Conservation (phyloP, 2,329 filamentous ascomycete species). For the Dactylellina cionopaga region DNA sequence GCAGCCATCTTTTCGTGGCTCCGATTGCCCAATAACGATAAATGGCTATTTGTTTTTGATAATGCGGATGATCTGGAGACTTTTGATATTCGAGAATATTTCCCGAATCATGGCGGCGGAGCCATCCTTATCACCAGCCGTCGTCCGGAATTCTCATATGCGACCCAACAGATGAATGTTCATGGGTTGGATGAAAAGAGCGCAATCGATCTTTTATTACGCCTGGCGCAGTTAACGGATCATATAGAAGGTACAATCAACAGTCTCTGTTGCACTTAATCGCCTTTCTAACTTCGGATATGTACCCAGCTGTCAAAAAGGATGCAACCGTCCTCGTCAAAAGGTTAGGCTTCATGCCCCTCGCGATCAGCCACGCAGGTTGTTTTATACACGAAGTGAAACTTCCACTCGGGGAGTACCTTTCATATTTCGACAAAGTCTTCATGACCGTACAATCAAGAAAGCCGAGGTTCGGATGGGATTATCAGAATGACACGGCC, state of each 20-base stretch:
- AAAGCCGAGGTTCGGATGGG: no score
- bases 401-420: slow-evolving; percentile 34
- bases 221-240: not conserved
- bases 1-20: not conserved
- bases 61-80: slow-evolving; percentile 9
- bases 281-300: no score
- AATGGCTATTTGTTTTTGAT: slow-evolving; percentile 8
- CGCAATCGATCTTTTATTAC: not conserved
- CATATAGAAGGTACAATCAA: not conserved
- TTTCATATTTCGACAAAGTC: slow-evolving; percentile 31
- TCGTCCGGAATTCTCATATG: not conserved
- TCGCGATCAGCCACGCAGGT: slow-evolving; percentile 23
- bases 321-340: not conserved
- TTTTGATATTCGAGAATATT: not conserved
- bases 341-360: slow-evolving; percentile 29
- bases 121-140: not conserved
- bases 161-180: not conserved
- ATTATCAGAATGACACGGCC: no score
- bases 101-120: not conserved
- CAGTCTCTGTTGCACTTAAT: not conserved
- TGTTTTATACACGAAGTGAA: slow-evolving; percentile 33
- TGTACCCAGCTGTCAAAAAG: no score
- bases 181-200: not conserved
- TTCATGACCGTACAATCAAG: no score
- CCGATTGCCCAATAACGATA: not conserved